Evolutionary conservation across 1,139 yeast genomes (phyloP).

Genomic region (Hyphopichia wangnamkhiaoensis): DNA sequence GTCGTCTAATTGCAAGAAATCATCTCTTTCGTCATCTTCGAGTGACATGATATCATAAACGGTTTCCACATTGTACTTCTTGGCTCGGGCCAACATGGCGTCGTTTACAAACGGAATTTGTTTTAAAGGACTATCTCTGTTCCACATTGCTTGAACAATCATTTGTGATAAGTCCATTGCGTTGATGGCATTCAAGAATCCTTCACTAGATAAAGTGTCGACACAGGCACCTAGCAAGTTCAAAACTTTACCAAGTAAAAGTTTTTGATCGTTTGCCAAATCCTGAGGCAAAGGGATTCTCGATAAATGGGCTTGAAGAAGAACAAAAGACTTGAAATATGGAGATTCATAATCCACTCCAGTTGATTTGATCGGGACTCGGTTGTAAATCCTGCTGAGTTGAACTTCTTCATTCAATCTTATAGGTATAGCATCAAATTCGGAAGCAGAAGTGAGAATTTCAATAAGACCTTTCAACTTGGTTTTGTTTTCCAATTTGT

Average conservation of each 20-base stretch:
- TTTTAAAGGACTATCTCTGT: slow-evolving; percentile 71
- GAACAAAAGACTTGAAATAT: slow-evolving; percentile 66
- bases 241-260: slow-evolving; percentile 50
- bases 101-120: slow-evolving; percentile 74
- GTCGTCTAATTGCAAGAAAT: slow-evolving; percentile 57
- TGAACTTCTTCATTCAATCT: slow-evolving; percentile 57
- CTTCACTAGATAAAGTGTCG: slow-evolving; percentile 80
- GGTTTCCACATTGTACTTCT: slow-evolving; percentile 56
- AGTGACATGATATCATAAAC: slow-evolving; percentile 85
- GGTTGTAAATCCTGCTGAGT: slow-evolving; percentile 53
- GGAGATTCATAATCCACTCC: slow-evolving; percentile 51
- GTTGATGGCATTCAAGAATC: slow-evolving; percentile 71
- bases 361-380: slow-evolving; percentile 58
- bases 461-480: slow-evolving; percentile 67
- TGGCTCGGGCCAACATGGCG: slow-evolving; percentile 59
- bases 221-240: slow-evolving; percentile 65
- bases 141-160: slow-evolving; percentile 89
- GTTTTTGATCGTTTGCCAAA: slow-evolving; percentile 54
- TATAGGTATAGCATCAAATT: slow-evolving; percentile 64
- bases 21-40: slow-evolving; percentile 76
- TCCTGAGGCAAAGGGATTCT: slow-evolving; percentile 59
- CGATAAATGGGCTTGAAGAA: slow-evolving; percentile 81
- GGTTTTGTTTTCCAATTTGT: slow-evolving; percentile 54
- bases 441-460: slow-evolving; percentile 64
- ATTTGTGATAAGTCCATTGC: slow-evolving; percentile 91